phyloP scores from a whole-genome alignment of 31 red algal genomes.

The Porphyra umbilicalis region DNA sequence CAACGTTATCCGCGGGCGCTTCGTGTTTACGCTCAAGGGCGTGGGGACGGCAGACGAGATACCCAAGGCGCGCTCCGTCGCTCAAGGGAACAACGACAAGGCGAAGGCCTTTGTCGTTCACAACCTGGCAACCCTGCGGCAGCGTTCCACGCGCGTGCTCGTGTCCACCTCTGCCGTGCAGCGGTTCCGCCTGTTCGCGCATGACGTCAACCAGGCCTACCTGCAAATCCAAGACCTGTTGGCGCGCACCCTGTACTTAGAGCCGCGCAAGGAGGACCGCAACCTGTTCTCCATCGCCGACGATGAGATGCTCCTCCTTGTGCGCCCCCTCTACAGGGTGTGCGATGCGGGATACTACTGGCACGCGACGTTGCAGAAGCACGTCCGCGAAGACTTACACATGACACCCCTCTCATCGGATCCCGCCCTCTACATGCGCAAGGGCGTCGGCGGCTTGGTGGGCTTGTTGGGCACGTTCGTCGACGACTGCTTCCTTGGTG shows the following conservation, averaged over 20 bases:
- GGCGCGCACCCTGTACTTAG: constrained; percentile 7
- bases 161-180: constrained; percentile 7
- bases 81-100: constrained; percentile 8
- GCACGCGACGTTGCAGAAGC: constrained; percentile 4
- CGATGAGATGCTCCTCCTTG: no score
- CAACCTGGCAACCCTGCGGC: constrained; percentile 8
- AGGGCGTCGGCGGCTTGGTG: not conserved
- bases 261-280: no score
- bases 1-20: no score
- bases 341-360: no score
- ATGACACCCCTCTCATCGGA: constrained; percentile 12
- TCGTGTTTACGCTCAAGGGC: no score
- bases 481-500: no score
- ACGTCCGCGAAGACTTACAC: not conserved
- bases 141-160: constrained; percentile 16
- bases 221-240: constrained; percentile 16
- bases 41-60: constrained; percentile 3
- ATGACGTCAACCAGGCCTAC: constrained; percentile 34
- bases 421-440: not conserved
- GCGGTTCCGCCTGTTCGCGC: constrained; percentile 16
- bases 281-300: no score
- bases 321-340: no score
- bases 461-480: no score
- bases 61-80: constrained; percentile 38
- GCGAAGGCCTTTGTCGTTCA: constrained; percentile 16